phyloP scores from a whole-genome alignment of 768 basidiomycete genomes.

The Terana coerulea region DNA sequence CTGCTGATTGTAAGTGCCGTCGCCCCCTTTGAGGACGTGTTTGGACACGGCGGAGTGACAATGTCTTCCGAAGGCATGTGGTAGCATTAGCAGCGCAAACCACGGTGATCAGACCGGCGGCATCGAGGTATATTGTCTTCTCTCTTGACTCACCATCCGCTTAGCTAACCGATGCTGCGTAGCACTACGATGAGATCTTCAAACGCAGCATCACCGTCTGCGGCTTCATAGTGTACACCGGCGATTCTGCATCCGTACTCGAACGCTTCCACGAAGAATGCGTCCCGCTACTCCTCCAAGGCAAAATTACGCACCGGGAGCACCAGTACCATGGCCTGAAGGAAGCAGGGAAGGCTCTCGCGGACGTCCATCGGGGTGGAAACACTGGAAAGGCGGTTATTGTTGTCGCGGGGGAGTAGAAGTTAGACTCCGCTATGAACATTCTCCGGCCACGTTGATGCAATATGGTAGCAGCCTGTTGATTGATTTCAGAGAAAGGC shows the following conservation, averaged over 20 bases:
- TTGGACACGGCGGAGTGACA: too few relatives aligned
- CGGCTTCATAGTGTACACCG: conserved; percentile 1
- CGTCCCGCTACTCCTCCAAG: neutral
- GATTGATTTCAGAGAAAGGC: too few relatives aligned
- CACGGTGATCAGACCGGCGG: conserved; percentile 4
- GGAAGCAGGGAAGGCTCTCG: neutral
- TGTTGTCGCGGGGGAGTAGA: conserved; percentile 4
- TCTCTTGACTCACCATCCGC: neutral
- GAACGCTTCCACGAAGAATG: neutral
- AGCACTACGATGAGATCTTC: conserved; percentile 7
- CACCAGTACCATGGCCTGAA: neutral
- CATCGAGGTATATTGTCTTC: too few relatives aligned
- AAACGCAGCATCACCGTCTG: conserved; percentile 6
- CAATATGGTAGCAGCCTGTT: too few relatives aligned
- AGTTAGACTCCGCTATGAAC: too few relatives aligned
- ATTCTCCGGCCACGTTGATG: too few relatives aligned
- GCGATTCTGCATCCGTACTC: neutral
- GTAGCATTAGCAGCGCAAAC: conserved; percentile 7
- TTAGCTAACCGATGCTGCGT: too few relatives aligned
- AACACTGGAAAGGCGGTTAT: conserved; percentile 6
- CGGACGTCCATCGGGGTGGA: neutral
- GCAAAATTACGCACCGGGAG: conserved; percentile 2
- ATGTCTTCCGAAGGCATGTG: too few relatives aligned
- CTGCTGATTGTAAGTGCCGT: conserved; percentile 4
- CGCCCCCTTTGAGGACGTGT: too few relatives aligned